phyloP scores from a whole-genome alignment of 768 basidiomycete genomes.

The Strobilomyces dryophilus region DNA sequence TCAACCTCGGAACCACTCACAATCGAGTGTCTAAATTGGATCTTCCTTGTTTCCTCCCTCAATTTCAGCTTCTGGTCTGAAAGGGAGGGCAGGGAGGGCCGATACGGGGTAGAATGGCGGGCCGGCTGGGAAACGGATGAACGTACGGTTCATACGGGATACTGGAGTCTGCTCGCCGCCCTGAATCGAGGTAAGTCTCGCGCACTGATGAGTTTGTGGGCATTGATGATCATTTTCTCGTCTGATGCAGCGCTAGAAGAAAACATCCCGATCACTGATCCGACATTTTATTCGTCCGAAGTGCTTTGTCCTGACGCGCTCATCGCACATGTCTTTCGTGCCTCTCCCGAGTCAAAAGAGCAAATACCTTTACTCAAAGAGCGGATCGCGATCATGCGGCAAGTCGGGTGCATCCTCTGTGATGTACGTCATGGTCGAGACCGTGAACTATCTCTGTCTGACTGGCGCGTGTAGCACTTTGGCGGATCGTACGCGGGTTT shows the following conservation, averaged over 20 bases:
- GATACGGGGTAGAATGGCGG: constrained; percentile 80
- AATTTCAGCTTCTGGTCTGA: constrained; percentile 93
- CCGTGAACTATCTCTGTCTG: constrained; percentile 5
- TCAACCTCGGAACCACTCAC: constrained; percentile 49
- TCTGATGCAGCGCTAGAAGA: constrained; percentile 61
- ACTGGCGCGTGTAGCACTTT: constrained; percentile 44
- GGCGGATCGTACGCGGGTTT: constrained; percentile 70
- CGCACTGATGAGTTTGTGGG: too few relatives aligned
- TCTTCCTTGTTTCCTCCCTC: constrained; percentile 80
- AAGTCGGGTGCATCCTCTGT: constrained; percentile 70
- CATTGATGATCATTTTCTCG: not conserved
- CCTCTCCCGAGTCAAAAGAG: constrained; percentile 54
- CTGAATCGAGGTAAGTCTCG: constrained; percentile 64
- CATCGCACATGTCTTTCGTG: constrained; percentile 66
- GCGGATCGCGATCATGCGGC: constrained; percentile 72
- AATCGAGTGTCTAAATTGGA: constrained; percentile 69
- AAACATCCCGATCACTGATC: constrained; percentile 73
- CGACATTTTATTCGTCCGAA: constrained; percentile 72
- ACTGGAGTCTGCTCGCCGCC: constrained; percentile 84
- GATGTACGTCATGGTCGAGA: constrained; percentile 41
- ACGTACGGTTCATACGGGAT: constrained; percentile 67
- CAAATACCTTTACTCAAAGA: constrained; percentile 65
- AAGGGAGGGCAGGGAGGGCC: constrained; percentile 48
- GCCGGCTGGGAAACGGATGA: constrained; percentile 55
- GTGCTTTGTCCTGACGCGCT: constrained; percentile 65